These are phyloP conservation scores for Neopestalotiopsis sp. DNA, from an alignment of 2,329 filamentous ascomycete genomes.

Conservation along the genomic window DNA sequence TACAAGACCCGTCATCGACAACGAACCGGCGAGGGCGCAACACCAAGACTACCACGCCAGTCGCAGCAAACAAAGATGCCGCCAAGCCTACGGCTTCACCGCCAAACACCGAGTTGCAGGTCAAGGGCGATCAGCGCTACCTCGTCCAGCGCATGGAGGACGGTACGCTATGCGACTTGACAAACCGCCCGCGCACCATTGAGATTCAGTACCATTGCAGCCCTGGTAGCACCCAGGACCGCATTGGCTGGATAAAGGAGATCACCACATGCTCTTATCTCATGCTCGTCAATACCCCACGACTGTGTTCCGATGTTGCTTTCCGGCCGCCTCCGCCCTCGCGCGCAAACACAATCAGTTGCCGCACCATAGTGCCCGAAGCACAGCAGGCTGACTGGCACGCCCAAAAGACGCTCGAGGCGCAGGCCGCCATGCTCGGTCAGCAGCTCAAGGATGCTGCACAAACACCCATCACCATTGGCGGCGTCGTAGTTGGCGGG, in stretches of 20 bases:
- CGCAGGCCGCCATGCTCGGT: conserved; percentile 40
- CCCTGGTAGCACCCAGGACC: conserved; percentile 72
- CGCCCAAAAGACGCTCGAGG: conserved; percentile 41
- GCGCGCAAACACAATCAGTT: conserved; percentile 77
- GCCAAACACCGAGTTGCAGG: conserved; percentile 70
- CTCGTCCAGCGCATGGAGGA: conserved; percentile 81
- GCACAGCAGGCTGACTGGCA: conserved; percentile 49
- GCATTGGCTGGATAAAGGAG: conserved; percentile 93
- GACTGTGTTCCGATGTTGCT: conserved; percentile 84
- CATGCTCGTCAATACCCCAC: conserved; percentile 90
- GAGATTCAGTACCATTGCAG: conserved; percentile 85
- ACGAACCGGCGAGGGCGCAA: conserved; percentile 29
- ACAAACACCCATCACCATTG: conserved; percentile 46
- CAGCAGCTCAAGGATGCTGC: conserved; percentile 27
- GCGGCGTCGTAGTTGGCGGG: conserved; percentile 58
- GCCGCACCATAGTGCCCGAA: conserved; percentile 70
- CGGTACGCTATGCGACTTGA: conserved; percentile 86
- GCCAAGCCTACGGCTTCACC: conserved; percentile 29
- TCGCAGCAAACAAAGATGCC: conserved; percentile 29
- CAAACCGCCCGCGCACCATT: conserved; percentile 78
- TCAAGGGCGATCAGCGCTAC: conserved; percentile 84
- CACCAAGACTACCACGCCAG: conserved; percentile 3
- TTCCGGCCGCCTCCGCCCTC: conserved; percentile 83
- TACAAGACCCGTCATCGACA: conserved; percentile 36
- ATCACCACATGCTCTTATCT: conserved; percentile 89